Evolutionary conservation across 495 filamentous ascomycete genomes (phyloP).

Genomic region (Cercophora newfieldiana): DNA sequence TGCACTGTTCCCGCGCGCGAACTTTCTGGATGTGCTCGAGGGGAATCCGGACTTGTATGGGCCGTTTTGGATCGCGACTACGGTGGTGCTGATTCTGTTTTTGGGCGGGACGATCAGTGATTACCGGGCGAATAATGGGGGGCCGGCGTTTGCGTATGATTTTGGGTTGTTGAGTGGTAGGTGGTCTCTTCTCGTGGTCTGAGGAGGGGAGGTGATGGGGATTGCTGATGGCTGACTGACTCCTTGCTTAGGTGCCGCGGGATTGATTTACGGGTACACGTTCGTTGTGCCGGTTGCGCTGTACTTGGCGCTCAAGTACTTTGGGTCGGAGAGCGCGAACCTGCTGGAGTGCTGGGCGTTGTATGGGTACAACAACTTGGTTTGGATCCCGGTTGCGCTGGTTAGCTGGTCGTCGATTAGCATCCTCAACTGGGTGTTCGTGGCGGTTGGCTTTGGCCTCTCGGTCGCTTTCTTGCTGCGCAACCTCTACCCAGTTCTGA

Average conservation of each 20-base stretch:
- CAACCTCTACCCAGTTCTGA: constrained; percentile 91
- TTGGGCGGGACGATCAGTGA: constrained; percentile 91
- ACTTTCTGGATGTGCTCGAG: constrained; percentile 94
- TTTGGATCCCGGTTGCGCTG: constrained; percentile 94
- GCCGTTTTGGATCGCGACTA: constrained; percentile 98
- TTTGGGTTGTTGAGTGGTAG: constrained; percentile 75
- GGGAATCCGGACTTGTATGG: constrained; percentile 96
- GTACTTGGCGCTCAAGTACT: constrained; percentile 91
- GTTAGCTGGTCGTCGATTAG: constrained; percentile 83
- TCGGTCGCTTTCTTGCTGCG: constrained; percentile 84
- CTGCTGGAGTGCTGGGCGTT: constrained; percentile 90
- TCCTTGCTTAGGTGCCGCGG: constrained; percentile 65
- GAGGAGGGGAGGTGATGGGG: background rate
- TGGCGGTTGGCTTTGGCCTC: constrained; percentile 82
- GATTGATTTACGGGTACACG: constrained; percentile 93
- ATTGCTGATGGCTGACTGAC: no score
- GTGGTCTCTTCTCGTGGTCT: constrained; percentile 16
- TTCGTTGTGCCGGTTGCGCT: constrained; percentile 76
- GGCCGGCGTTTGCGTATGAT: constrained; percentile 68
- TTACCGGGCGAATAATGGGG: constrained; percentile 62
- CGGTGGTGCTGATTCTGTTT: constrained; percentile 93
- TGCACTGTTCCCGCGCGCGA: constrained; percentile 81
- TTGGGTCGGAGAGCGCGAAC: constrained; percentile 83
- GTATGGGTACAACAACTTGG: constrained; percentile 92
- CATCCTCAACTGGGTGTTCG: constrained; percentile 90